A percentile compares a stretch with the other conserved stretches of the same genome.
phyloP scores from a whole-genome alignment of 352 stramenopile species.

The Globisporangium solare region DNA sequence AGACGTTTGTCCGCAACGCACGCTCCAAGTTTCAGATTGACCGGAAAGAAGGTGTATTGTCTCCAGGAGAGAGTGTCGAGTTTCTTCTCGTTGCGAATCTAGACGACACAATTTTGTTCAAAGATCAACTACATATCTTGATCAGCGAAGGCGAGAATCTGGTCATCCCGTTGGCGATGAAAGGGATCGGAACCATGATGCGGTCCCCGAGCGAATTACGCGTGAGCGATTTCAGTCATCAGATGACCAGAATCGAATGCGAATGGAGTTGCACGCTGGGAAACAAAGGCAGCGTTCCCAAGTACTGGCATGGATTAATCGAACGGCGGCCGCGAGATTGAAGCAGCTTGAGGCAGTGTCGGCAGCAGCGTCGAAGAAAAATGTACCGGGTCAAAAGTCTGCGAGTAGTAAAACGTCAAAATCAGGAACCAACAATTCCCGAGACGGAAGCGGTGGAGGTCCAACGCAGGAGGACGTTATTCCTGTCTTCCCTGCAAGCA shows the following conservation, averaged over 20 bases:
- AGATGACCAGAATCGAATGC: slow-evolving; percentile 89
- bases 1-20: slow-evolving; percentile 91
- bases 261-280: slow-evolving; percentile 93
- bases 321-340: slow-evolving; percentile 36
- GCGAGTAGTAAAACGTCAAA: slow-evolving; percentile 17
- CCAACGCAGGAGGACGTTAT: slow-evolving; percentile 24
- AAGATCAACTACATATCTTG: slow-evolving; percentile 93
- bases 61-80: slow-evolving; percentile 67
- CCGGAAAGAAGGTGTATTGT: slow-evolving; percentile 81
- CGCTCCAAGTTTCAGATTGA: slow-evolving; percentile 92
- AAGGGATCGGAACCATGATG: slow-evolving; percentile 93
- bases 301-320: slow-evolving; percentile 91
- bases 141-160: slow-evolving; percentile 90
- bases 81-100: slow-evolving; percentile 86
- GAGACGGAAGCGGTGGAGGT: slow-evolving; percentile 4
- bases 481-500: slow-evolving; percentile 81
- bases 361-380: slow-evolving; percentile 7
- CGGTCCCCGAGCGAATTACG: slow-evolving; percentile 87
- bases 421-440: slow-evolving; percentile 1
- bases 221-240: slow-evolving; percentile 88
- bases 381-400: slow-evolving; percentile 19
- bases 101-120: slow-evolving; percentile 91
- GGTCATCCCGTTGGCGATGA: slow-evolving; percentile 84
- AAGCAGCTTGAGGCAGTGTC: slow-evolving; percentile 21
- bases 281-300: slow-evolving; percentile 92